Percentiles rank a stretch among this genome's conserved stretches.
These are phyloP conservation scores for Lagenaria siceraria DNA, from an alignment of 306 rosid genomes.

Conservation along the genomic window DNA sequence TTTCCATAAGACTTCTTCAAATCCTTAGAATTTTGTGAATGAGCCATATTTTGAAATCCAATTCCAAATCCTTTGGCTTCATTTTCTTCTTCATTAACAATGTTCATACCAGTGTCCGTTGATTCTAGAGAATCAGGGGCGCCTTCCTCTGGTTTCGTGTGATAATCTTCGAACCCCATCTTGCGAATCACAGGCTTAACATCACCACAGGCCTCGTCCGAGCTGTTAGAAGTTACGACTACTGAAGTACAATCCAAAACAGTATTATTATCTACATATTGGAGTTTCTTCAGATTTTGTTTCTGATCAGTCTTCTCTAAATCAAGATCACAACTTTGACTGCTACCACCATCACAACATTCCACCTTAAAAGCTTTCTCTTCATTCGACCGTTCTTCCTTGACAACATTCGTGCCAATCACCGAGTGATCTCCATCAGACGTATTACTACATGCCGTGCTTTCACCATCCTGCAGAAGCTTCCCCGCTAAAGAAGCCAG, in stretches of 20 bases:
- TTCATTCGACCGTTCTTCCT: slow-evolving; percentile 27
- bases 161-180: slow-evolving; percentile 5
- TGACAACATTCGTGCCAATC: slow-evolving; percentile 25
- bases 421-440: slow-evolving; percentile 42
- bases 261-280: slow-evolving; percentile 23
- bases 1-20: slow-evolving; percentile 25
- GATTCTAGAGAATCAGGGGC: slow-evolving; percentile 30
- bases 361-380: slow-evolving; percentile 26
- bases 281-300: slow-evolving; percentile 15
- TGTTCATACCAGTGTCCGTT: slow-evolving; percentile 29
- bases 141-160: slow-evolving; percentile 28
- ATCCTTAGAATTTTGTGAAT: slow-evolving; percentile 37
- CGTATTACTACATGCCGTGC: slow-evolving; percentile 73
- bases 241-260: slow-evolving; percentile 31
- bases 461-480: slow-evolving; percentile 74
- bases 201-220: slow-evolving; percentile 22
- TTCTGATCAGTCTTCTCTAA: slow-evolving; percentile 30
- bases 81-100: slow-evolving; percentile 19
- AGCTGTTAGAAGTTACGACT: slow-evolving; percentile 24
- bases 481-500: slow-evolving; percentile 86
- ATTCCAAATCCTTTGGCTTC: slow-evolving; percentile 24
- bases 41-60: slow-evolving; percentile 22
- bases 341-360: slow-evolving; percentile 32
- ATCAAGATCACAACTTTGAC: slow-evolving; percentile 29
- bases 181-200: slow-evolving; percentile 29